Conservation (phyloP, 2,329 filamentous ascomycete species). For the Hypoxylon sp. region DNA sequence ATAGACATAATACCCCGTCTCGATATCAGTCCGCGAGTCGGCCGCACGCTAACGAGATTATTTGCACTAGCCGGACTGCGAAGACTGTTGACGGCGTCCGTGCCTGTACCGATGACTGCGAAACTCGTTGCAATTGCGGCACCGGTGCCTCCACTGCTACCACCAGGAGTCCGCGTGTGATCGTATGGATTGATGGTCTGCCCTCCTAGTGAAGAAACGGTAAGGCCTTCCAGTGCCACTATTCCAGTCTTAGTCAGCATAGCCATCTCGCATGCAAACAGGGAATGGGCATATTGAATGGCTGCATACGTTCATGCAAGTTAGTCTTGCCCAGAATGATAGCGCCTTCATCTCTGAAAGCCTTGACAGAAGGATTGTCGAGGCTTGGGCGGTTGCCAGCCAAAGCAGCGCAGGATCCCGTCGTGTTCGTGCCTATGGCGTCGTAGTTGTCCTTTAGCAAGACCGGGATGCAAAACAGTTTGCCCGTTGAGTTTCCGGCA, state of each 20-base stretch:
- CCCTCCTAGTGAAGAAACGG: constrained; percentile 72
- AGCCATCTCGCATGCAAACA: background rate
- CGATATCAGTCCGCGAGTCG: constrained; percentile 66
- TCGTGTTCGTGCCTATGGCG: constrained; percentile 68
- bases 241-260: constrained; percentile 18
- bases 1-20: constrained; percentile 67
- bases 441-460: constrained; percentile 76
- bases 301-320: constrained; percentile 64
- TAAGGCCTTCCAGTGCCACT: constrained; percentile 72
- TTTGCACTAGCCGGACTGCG: constrained; percentile 73
- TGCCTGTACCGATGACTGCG: constrained; percentile 69
- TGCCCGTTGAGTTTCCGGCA: constrained; percentile 62
- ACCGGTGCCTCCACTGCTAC: constrained; percentile 73
- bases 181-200: constrained; percentile 76
- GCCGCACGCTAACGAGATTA: constrained; percentile 70
- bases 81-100: constrained; percentile 73
- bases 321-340: constrained; percentile 72
- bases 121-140: constrained; percentile 69
- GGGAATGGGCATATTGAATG: background rate
- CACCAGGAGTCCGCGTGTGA: constrained; percentile 71
- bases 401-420: constrained; percentile 66
- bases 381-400: constrained; percentile 58
- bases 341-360: constrained; percentile 64
- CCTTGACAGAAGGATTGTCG: constrained; percentile 65
- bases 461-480: constrained; percentile 72